These are phyloP conservation scores for Lentinula edodes DNA, from an alignment of 768 basidiomycete species.

Conservation along the genomic window DNA sequence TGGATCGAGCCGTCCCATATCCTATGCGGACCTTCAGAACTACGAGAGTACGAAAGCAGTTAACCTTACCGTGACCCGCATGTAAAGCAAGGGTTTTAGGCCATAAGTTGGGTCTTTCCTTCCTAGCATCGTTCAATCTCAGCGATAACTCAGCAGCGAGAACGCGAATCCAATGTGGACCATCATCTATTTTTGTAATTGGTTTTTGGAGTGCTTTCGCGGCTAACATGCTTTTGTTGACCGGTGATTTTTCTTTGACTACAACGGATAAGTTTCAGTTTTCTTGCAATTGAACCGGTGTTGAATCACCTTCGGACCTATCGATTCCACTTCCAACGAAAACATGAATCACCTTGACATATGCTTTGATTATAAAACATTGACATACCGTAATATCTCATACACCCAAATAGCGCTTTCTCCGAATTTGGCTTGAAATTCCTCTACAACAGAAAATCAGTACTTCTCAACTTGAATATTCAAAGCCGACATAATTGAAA, in stretches of 20 bases:
- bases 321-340: constrained; percentile 69
- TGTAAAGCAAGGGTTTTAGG: constrained; percentile 87
- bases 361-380: neutral
- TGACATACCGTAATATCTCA: constrained; percentile 73
- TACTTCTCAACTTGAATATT: neutral
- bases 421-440: constrained; percentile 77
- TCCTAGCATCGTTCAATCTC: constrained; percentile 77
- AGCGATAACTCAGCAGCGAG: constrained; percentile 87
- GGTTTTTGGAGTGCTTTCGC: constrained; percentile 90
- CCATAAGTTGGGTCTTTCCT: constrained; percentile 72
- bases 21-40: constrained; percentile 31
- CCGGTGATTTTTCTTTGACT: constrained; percentile 82
- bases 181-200: constrained; percentile 68
- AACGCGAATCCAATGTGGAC: constrained; percentile 87
- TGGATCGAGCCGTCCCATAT: constrained; percentile 63
- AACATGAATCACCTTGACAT: neutral
- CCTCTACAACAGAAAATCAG: constrained; percentile 39
- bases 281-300: neutral
- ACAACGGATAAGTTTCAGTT: constrained; percentile 8
- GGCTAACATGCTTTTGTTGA: constrained; percentile 91
- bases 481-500: neutral
- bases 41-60: neutral
- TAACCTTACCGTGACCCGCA: constrained; percentile 55
- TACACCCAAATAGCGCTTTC: constrained; percentile 89
- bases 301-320: constrained; percentile 66